Base-by-base conservation (phyloP, 176 grass and related monocot genomes). In the Canna indica region DNA sequence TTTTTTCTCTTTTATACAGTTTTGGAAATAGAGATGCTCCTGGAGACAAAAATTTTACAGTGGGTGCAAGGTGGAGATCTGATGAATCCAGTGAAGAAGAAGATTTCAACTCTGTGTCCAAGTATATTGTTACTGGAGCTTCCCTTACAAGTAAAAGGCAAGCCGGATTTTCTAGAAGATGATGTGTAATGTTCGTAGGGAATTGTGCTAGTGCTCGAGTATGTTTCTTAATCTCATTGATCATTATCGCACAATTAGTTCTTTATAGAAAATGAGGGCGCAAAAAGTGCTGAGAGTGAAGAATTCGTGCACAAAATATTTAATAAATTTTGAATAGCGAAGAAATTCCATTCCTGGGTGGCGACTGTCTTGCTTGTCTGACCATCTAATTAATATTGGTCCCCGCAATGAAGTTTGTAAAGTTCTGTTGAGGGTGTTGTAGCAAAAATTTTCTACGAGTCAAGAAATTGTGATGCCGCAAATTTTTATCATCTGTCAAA, bases 81-180 rank as follows among this genome's bases (percentile, higher is more conserved):
- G 88, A 87, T 10, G 88, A 87, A 53, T 91, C 84, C n/a, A 91
- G 84, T 36, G 88, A 82, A 62, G 88, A 91, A 41, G 84, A 87
- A 77, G 81, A 87, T 61, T 48, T 24, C 39, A 71, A 16, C 68
- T 32, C 35, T 25, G 36, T 29, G 20, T 29, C 63, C 39, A 69
- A 75, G 3, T 73, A 56, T 28, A 74, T 27, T 17, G 75, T 79
- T 58, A 73, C 61, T 7, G 72, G 75, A 59, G 81, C 70, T 70
- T 81, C 81, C 50, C 27, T 79, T 36, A 30, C 47, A 69, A 70
- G 80, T 22, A 71, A 84, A 76, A 76, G 84, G 36, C 88, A 76
- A 14, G 57, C 78, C 0, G 81, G 81, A 60, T 53, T 84, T 71
- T 71, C 68, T 13, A 78, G 81, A 74, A 82, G 81, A 77, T 84